Base-by-base conservation (phyloP, 1,284 basidiomycete species). In the Phellopilus nigrolimitatus region DNA sequence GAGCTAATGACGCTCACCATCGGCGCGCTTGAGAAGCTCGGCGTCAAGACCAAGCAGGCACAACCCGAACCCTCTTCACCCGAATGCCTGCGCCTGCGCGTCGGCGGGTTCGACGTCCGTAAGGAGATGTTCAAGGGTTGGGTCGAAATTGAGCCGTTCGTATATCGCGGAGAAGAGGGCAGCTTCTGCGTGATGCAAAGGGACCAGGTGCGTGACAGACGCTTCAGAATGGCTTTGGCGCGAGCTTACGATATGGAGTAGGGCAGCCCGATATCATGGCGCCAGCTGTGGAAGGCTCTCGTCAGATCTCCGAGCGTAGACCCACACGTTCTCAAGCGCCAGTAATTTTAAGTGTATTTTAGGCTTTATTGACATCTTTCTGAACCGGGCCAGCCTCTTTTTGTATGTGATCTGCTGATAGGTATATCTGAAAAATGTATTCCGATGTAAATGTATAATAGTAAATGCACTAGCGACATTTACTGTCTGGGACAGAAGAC, bases 241-340 rank as follows among this genome's bases (percentile, higher is more conserved):
- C 30, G 27, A 22, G 31, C 6, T 30, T 42, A 17, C n/a, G 3
- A n/a, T 37, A 15, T 51, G 4, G 13, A 37, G 31, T 40, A 86
- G 83, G 85, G 85, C 1, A 85, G 78, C 60, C 85, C 85, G 22
- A 80, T 88, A 42, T 84, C 81, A 30, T 88, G 85, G 85, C 69
- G 84, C 43, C 72, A 78, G 63, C 68, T 88, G 34, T 88, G 84
- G 84, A 86, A 80, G 60, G 70, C 69, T 4, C 57, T 88, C 37
- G 75, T 86, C 36, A 59, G 66, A 56, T 76, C 74, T 6, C 64
- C 69, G 1, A 56, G 61, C 1, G 68, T 88, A 3, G 73, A 73
- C 49, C 80, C 80, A 5, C 75, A 83, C 64, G 84, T 87, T 8
- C 65, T 82, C 47, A 66, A 67, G 56, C 47, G 53, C 8, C n/a